phyloP scores from a whole-genome alignment of 768 basidiomycete species.

The Russula emetica region DNA sequence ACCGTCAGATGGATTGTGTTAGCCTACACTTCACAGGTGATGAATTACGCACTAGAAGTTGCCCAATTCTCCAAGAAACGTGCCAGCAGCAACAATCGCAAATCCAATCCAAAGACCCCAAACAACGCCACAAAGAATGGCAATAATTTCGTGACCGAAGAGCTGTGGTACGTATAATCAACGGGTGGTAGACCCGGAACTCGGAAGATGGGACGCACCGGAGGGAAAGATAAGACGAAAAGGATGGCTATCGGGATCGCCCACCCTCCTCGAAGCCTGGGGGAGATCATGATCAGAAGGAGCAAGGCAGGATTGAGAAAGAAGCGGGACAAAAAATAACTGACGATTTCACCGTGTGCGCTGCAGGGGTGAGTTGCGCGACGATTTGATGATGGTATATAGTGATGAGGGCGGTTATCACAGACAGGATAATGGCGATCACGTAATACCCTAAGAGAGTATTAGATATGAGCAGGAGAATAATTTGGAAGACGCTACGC shows the following conservation, averaged over 20 bases:
- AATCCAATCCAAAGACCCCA: slow-evolving; percentile 90
- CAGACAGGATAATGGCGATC: slow-evolving; percentile 31
- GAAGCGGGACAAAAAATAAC: slow-evolving; percentile 29
- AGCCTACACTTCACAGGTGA: background rate
- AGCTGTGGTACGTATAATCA: slow-evolving; percentile 42
- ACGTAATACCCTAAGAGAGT: slow-evolving; percentile 36
- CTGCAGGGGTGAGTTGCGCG: slow-evolving; percentile 58
- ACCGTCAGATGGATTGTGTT: background rate
- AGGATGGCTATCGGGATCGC: slow-evolving; percentile 75
- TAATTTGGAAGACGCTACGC: slow-evolving; percentile 19
- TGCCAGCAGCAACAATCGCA: slow-evolving; percentile 78
- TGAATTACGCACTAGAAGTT: slow-evolving; percentile 68
- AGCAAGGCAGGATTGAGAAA: background rate
- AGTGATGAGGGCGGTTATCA: slow-evolving; percentile 40
- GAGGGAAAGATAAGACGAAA: slow-evolving; percentile 84
- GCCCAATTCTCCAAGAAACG: slow-evolving; percentile 80
- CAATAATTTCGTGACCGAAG: slow-evolving; percentile 90
- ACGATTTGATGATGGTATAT: slow-evolving; percentile 58
- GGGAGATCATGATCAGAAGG: background rate
- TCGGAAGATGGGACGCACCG: slow-evolving; percentile 41
- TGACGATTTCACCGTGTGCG: slow-evolving; percentile 60
- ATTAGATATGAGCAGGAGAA: background rate
- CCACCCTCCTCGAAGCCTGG: slow-evolving; percentile 58
- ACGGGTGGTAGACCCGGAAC: background rate
- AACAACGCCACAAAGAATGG: slow-evolving; percentile 81